Evolutionary conservation across 495 filamentous ascomycete species (phyloP), one percentile per base, ranked within the genome.

Genomic region (Penicillium crystallinum): DNA sequence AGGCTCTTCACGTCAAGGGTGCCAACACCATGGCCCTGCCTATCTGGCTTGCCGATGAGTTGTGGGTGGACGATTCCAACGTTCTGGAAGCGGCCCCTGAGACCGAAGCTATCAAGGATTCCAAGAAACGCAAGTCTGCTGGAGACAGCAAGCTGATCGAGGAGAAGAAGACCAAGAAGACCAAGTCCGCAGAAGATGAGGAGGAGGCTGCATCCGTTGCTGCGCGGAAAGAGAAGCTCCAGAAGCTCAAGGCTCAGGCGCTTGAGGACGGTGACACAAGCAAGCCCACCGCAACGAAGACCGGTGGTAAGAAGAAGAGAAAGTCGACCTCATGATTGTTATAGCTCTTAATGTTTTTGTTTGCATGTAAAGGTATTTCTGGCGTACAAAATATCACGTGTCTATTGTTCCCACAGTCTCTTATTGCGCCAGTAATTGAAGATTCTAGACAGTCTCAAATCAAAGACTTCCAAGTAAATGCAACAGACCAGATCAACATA

Each of bases 41-140:
- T 12, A 83, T 98, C 54, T 98, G 89, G 87, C 74, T 97, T 62
- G 87, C 93, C 8, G 82, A 85, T 61, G 88, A 97, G 74, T 71
- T 98, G 46, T 98, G 91, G 89, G 72, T 86, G 29, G 87, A 90
- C 45, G 87, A 91, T 56, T 75, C 69, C 18, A 88, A 95, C 68
- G 85, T 97, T 5, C 69, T 95, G 59, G 81, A 81, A 46, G 67
- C 80, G 37, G 74, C 73, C 44, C 74, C 76, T 29, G 78, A 78
- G 53, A 58, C 62, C 19, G 68, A 70, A 44, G 65, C 73, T 40
- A 67, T 67, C 21, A 84, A 81, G 66, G 73, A 78, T 49, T 74
- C 72, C 52, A 89, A 85, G 80, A 89, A 90, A 78, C 78, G 86
- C 59, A 78, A 78, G 64, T 66, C 58, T 77, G 66, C 48, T 68